These are phyloP conservation scores for Rhododendron ovatum DNA, from an alignment of 148 eudicot species.

Conservation along the genomic window DNA sequence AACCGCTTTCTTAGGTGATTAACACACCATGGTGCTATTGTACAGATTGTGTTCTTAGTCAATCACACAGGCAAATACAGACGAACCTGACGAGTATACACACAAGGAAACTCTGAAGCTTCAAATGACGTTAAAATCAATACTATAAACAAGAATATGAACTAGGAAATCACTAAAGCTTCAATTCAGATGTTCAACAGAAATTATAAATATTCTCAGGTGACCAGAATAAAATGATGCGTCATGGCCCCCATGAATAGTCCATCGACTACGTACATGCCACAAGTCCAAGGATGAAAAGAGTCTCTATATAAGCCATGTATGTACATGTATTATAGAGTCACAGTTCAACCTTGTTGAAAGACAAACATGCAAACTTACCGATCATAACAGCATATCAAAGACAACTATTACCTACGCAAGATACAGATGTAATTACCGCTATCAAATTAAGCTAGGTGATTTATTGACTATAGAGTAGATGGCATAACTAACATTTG, in stretches of 20 bases:
- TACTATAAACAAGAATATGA: background rate
- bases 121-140: background rate
- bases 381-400: background rate
- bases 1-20: background rate
- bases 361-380: background rate
- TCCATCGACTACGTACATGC: background rate
- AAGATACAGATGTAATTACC: too few species aligned
- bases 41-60: background rate
- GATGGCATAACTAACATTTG: background rate
- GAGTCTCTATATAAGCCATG: background rate
- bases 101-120: background rate
- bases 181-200: slow-evolving; percentile 7
- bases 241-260: background rate
- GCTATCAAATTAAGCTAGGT: background rate
- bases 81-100: background rate
- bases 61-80: background rate
- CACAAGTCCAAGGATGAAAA: background rate
- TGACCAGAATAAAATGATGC: background rate
- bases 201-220: background rate
- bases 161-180: background rate
- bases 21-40: too few species aligned
- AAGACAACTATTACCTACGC: background rate
- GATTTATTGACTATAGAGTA: too few species aligned
- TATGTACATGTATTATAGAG: background rate
- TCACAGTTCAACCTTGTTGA: background rate